Evolutionary conservation across 768 basidiomycete species (phyloP).

Genomic region (Pulveroboletus ravenelii): DNA sequence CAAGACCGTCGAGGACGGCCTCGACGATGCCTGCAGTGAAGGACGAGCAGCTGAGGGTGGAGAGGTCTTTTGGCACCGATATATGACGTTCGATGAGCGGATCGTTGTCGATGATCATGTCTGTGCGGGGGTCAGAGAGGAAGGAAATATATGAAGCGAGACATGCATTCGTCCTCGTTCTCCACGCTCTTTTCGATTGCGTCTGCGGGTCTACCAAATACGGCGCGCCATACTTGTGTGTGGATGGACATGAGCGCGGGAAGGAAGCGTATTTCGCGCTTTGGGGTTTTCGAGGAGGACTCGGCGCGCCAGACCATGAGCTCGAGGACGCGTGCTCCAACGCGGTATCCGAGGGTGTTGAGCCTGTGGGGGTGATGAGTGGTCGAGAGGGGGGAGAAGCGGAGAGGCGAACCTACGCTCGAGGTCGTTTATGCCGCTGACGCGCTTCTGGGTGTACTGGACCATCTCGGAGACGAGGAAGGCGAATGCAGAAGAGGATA

Average conservation of each 20-base stretch:
- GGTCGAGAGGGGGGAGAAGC: not conserved
- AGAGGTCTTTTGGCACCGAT: conserved; percentile 92
- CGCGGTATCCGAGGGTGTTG: conserved; percentile 89
- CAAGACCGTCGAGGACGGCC: conserved; percentile 89
- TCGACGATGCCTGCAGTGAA: conserved; percentile 97
- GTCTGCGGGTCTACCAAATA: conserved; percentile 91
- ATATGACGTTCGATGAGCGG: conserved; percentile 88
- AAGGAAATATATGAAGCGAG: not conserved
- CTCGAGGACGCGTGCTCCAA: conserved; percentile 83
- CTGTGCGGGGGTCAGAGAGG: conserved; percentile 35
- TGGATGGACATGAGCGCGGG: conserved; percentile 92
- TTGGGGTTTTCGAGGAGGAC: conserved; percentile 79
- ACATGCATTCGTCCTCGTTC: conserved; percentile 90
- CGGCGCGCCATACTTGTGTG: conserved; percentile 91
- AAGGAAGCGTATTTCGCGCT: conserved; percentile 86
- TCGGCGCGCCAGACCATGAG: conserved; percentile 79
- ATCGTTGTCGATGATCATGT: conserved; percentile 98
- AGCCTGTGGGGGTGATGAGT: conserved; percentile 45
- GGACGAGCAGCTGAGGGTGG: conserved; percentile 92
- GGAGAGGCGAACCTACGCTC: conserved; percentile 68
- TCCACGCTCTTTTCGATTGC: conserved; percentile 95
- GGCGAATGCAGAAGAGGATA: conserved; percentile 76
- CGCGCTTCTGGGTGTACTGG: conserved; percentile 94
- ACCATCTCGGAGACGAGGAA: conserved; percentile 94
- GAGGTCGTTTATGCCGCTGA: conserved; percentile 90